Evolutionary conservation across 2,329 filamentous ascomycete species (phyloP).

Genomic region (Monosporascus sp.): DNA sequence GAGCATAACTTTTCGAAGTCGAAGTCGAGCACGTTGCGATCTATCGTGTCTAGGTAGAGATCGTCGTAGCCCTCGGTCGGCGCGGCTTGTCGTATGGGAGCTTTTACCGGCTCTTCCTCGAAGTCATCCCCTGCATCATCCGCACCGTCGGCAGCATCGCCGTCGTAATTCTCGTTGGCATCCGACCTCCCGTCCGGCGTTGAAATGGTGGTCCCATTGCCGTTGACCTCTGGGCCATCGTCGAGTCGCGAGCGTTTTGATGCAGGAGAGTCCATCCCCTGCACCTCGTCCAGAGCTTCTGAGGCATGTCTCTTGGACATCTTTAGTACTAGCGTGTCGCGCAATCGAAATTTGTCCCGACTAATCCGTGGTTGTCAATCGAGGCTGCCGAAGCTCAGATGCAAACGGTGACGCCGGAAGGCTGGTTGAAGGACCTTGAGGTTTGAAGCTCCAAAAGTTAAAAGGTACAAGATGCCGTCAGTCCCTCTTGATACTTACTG

Average conservation of each 20-base stretch:
- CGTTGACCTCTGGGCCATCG: constrained; percentile 34
- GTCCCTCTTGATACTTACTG: too few relatives aligned
- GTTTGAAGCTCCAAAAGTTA: background rate
- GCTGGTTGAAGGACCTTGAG: background rate
- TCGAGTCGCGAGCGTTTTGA: constrained; percentile 54
- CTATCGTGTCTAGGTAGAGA: constrained; percentile 95
- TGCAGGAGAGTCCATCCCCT: constrained; percentile 49
- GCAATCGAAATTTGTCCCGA: background rate
- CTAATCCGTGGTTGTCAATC: background rate
- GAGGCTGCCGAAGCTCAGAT: too few relatives aligned
- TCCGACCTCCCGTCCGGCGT: constrained; percentile 11
- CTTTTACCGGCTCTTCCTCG: constrained; percentile 32
- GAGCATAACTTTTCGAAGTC: constrained; percentile 99
- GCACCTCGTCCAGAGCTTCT: constrained; percentile 54
- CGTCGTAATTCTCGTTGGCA: constrained; percentile 20
- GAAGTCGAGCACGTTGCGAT: constrained; percentile 88
- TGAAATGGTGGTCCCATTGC: constrained; percentile 24
- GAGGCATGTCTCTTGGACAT: constrained; percentile 56
- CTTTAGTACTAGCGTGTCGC: background rate
- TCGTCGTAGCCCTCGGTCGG: constrained; percentile 88
- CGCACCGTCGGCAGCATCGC: constrained; percentile 27
- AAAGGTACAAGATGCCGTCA: too few relatives aligned
- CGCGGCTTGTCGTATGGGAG: constrained; percentile 64
- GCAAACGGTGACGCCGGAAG: background rate
- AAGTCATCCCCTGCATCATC: constrained; percentile 36